These are phyloP conservation scores for Penicillium frequentans DNA, from an alignment of 2,329 filamentous ascomycete genomes.

Conservation along the genomic window DNA sequence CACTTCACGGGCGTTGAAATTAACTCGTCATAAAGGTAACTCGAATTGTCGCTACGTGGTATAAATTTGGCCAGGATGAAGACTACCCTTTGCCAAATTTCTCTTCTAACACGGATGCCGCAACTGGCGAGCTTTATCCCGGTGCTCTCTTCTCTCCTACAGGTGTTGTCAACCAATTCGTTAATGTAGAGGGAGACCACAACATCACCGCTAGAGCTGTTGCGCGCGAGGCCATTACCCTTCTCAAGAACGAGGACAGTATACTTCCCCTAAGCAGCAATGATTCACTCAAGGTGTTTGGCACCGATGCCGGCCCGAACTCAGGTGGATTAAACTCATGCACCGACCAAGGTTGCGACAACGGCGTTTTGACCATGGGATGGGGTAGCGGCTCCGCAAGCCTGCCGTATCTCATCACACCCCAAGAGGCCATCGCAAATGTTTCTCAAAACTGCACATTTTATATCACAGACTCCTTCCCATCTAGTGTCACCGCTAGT, in stretches of 20 bases:
- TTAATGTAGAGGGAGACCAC: conserved; percentile 58
- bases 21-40: conserved; percentile 44
- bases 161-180: conserved; percentile 69
- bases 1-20: not conserved
- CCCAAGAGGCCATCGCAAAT: conserved; percentile 66
- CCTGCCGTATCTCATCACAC: conserved; percentile 70
- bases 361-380: conserved; percentile 70
- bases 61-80: conserved; percentile 56
- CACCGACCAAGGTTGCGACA: conserved; percentile 65
- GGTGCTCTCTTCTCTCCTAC: conserved; percentile 59
- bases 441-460: conserved; percentile 64
- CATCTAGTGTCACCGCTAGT: conserved; percentile 45
- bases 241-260: conserved; percentile 64
- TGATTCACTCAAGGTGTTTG: conserved; percentile 46
- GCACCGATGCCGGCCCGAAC: conserved; percentile 54
- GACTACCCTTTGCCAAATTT: conserved; percentile 60
- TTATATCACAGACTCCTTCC: conserved; percentile 64
- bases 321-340: conserved; percentile 66
- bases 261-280: conserved; percentile 49
- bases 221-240: conserved; percentile 56
- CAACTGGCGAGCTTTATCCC: conserved; percentile 57
- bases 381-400: conserved; percentile 76
- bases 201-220: conserved; percentile 52
- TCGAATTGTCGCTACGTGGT: conserved; percentile 61
- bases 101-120: conserved; percentile 58